Evolutionary conservation across 306 rosid species (phyloP).

Genomic region (Amphicarpaea edgeworthii): DNA sequence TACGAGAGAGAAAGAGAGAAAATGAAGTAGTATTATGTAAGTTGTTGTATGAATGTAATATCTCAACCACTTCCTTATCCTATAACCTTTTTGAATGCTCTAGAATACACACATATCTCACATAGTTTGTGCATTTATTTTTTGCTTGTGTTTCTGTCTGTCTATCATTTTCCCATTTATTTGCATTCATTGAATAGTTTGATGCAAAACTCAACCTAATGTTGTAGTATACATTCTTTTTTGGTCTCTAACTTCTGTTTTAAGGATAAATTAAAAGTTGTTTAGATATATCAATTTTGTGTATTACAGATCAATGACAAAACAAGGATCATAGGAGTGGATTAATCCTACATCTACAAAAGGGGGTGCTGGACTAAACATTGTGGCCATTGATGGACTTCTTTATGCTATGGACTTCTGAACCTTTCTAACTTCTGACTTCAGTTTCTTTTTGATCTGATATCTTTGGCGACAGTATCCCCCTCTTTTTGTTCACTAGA

Average conservation of each 20-base stretch:
- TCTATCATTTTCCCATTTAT: neutral
- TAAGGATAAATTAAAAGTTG: conserved; percentile 12
- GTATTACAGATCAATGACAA: conserved; percentile 55
- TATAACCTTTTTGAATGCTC: neutral
- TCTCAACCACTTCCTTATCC: neutral
- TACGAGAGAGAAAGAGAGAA: neutral
- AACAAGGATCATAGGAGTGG: conserved; percentile 19
- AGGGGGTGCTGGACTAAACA: conserved; percentile 33
- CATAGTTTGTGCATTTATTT: neutral
- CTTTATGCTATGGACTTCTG: conserved; percentile 8
- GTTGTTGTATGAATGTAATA: neutral
- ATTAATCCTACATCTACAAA: conserved; percentile 11
- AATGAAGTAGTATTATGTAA: neutral
- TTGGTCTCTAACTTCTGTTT: neutral
- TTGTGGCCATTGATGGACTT: conserved; percentile 34
- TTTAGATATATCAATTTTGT: conserved; percentile 32
- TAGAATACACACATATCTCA: neutral
- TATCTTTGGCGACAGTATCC: conserved; percentile 25
- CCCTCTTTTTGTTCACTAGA: conserved; percentile 39
- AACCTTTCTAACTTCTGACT: conserved; percentile 41
- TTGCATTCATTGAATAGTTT: conserved; percentile 7
- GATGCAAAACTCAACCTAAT: conserved; percentile 24
- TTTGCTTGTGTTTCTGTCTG: neutral
- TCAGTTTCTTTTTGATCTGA: conserved; percentile 21
- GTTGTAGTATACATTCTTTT: conserved; percentile 2